phyloP scores from a whole-genome alignment of 169 alveolate genomes.

The Plasmodium gonderi region DNA sequence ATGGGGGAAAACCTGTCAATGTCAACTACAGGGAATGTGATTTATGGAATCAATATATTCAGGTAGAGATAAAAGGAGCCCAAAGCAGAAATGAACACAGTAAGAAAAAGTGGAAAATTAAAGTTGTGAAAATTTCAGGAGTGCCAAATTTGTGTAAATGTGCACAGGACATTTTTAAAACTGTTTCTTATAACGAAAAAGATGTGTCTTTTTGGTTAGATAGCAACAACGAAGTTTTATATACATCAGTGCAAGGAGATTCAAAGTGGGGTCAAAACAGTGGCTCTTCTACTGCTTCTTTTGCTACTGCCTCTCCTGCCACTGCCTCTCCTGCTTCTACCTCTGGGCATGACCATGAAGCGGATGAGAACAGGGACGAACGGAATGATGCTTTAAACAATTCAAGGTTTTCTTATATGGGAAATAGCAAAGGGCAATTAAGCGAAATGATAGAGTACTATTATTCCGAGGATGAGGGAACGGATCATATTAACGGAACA shows the following conservation, averaged over 20 bases:
- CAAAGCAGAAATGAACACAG: not conserved
- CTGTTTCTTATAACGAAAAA: not conserved
- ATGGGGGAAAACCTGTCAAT: not conserved
- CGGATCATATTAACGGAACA: not conserved
- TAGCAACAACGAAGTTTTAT: conserved; percentile 22
- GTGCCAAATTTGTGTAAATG: not conserved
- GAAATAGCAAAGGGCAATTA: conserved; percentile 63
- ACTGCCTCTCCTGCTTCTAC: too few species aligned
- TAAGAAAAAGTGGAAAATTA: not conserved
- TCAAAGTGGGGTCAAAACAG: not conserved
- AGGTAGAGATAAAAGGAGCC: not conserved
- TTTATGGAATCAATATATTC: not conserved
- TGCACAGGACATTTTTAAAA: conserved; percentile 30
- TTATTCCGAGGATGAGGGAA: not conserved
- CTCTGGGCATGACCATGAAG: too few species aligned
- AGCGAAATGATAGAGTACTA: conserved; percentile 59
- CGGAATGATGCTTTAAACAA: not conserved
- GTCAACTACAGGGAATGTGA: not conserved
- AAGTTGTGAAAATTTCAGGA: conserved; percentile 16
- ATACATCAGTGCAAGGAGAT: not conserved
- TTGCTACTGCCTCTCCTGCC: too few species aligned
- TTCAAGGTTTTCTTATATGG: conserved; percentile 75
- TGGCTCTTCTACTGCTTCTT: not conserved
- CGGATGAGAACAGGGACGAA: too few species aligned
- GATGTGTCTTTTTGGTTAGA: conserved; percentile 48